These are phyloP conservation scores for Perilla frutescens DNA, from an alignment of 257 asterid genomes.

Conservation along the genomic window DNA sequence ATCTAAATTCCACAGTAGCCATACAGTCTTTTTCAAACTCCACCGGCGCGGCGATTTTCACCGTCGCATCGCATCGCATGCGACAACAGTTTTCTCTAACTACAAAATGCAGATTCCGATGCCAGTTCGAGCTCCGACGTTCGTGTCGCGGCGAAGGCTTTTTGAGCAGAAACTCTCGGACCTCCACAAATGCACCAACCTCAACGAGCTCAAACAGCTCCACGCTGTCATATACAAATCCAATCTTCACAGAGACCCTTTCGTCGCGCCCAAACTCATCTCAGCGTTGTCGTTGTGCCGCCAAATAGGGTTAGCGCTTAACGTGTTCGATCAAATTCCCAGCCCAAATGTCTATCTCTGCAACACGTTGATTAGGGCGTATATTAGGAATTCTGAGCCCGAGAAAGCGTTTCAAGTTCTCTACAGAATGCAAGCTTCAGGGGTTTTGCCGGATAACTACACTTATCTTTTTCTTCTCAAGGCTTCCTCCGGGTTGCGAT, in stretches of 20 bases:
- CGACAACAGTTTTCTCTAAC: slow-evolving; percentile 15
- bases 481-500: slow-evolving; percentile 53
- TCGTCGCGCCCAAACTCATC: slow-evolving; percentile 69
- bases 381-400: slow-evolving; percentile 50
- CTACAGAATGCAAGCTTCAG: slow-evolving; percentile 53
- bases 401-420: slow-evolving; percentile 56
- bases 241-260: slow-evolving; percentile 63
- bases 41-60: slow-evolving; percentile 28
- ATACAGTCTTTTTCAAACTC: slow-evolving; percentile 13
- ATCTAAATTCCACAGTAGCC: slow-evolving; percentile 21
- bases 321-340: slow-evolving; percentile 58
- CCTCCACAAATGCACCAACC: slow-evolving; percentile 71
- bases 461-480: slow-evolving; percentile 71
- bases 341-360: slow-evolving; percentile 54
- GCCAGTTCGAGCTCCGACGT: slow-evolving; percentile 66
- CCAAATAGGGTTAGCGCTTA: slow-evolving; percentile 52
- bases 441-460: slow-evolving; percentile 63
- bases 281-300: slow-evolving; percentile 68
- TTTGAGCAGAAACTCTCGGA: slow-evolving; percentile 64
- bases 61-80: slow-evolving; percentile 5
- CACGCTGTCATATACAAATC: slow-evolving; percentile 70
- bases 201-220: slow-evolving; percentile 59
- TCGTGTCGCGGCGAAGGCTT: slow-evolving; percentile 64
- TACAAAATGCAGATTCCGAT: slow-evolving; percentile 58
- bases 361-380: slow-evolving; percentile 64